Base-by-base conservation (phyloP, 306 rosid species). In the Arachis stenosperma region DNA sequence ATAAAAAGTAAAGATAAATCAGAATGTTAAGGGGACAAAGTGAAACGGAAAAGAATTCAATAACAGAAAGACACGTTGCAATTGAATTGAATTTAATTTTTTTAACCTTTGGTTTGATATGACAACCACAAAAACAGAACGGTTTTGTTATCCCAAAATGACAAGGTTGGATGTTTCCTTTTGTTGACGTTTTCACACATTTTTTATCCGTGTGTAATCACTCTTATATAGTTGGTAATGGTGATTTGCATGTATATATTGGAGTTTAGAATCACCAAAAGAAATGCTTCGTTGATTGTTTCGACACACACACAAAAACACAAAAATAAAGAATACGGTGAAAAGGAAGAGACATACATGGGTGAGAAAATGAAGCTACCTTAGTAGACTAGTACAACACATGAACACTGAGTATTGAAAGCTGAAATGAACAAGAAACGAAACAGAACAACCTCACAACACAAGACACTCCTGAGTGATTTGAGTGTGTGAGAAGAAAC, bases 401-500 rank as follows among this genome's bases (percentile, higher is more conserved):
- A 33, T 27, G 13, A 46, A 44, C 8, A 9, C 8, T 42, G 6
- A 5, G 54, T 74, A 22, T 22, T 22, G 72, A 47, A 67, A 80
- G 41, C 69, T 62, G 43, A 63, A 79, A 17, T 59, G 69, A 65
- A 56, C n/a, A 78, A 78, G 75, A 74, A 62, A 80, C 55, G 74
- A 69, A 80, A 78, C 71, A 43, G 8, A n/a, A 1, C 53, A 48
- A 1, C 53, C 4, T 9, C 53, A 48, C 6, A 50, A 50, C 55
- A 50, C 75, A 77, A 74, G 77, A 66, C 51, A 75, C 77, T 7
- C 9, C 69, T 71, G 37, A 33, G 37, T 51, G 14, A 55, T 83
- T 81, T 74, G 74, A 67, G 57, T 22, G 55, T 85, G 82, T 86
- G 48, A 22, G 74, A 53, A 74, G 78, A 79, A 81, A 63, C 85